Evolutionary conservation across 148 eudicot genomes (phyloP), one percentile per base, ranked within the genome.

Genomic region (Tetragonia tetragonoides): DNA sequence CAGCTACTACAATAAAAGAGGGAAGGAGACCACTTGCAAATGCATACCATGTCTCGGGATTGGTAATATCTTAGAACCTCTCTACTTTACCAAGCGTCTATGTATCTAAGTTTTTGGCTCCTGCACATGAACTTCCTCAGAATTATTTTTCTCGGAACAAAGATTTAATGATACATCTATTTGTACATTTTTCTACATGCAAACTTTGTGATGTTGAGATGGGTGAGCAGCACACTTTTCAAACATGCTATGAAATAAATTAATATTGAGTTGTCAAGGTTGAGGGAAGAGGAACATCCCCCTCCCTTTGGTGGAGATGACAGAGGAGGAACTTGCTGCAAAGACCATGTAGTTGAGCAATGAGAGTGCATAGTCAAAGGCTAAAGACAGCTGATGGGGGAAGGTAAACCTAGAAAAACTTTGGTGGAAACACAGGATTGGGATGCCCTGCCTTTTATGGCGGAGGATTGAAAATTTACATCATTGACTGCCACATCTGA

Each of bases 1-100:
- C 56, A 87, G 93, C 85, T 95, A 93, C 83, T 91, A 87, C 83
- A 89, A 78, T 72, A 95, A 90, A 85, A 87, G 85, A 81, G 97
- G 99, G 70, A 95, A 92, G 82, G 95, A 88, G 77, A 81, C 73
- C 40, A 81, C 84, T 85, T 91, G 96, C 96, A 95, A 91, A 83
- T 95, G 99, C 88, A 88, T 95, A 83, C 96, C 99, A 47, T 95
- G 99, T 83, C 87, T 80, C 46, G 99, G 99, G 60, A 78, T 95
- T 47, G 99, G 99, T 95, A 91, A 59, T 66, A 24, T 71, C 83
- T 77, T 78, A 18, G 8, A 64, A 47, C 37, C 59, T 20, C 74
- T 74, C 14, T 53, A 38, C 10, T 44, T 4, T 38, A 12, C 68
- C 42, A 60, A n/a, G 28, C 2, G 46, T 66, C 15, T 7, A 14